Base-by-base conservation (phyloP, 1,284 basidiomycete genomes). In the Vanrija humicola region DNA sequence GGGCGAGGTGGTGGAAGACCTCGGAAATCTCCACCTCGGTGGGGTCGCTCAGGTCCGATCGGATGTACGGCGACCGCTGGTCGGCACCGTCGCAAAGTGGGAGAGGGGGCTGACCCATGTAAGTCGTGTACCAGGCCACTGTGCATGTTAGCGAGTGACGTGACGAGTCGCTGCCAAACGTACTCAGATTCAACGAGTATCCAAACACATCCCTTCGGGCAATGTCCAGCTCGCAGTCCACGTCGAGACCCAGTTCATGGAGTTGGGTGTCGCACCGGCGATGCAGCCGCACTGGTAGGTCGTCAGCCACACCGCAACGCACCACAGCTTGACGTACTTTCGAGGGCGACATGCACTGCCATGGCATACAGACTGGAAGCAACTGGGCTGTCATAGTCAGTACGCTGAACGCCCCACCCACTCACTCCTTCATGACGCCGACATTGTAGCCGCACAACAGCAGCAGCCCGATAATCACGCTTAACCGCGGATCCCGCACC, bases 81-180 rank as follows among this genome's bases (percentile, higher is more conserved):
- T 64, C 58, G 25, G 56, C 55, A n/a, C 50, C 48, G 15, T 53
- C 52, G 39, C 56, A 52, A 2, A 57, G 51, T 9, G 61, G 58
- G 1, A 62, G 43, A 2, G 59, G 54, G 21, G 58, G 58, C 39
- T 64, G 60, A 8, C 52, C 63, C 19, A 55, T 53, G 38, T 58
- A 64, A 0, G 63, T 62, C 10, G 63, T 44, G 50, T 58, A 62
- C 60, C 60, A 62, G 9, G 60, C 56, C 15, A 50, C 58, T 63
- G 46, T 2, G 9, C 40, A 18, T 4, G 40, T 53, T 7, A 52
- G 45, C 44, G 16, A 23, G 21, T 23, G 21, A 2, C 2, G 21
- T 5, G 5, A 3, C 21, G 21, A 3, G 21, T 23, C 21, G 21
- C 21, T 5, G 21, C 21, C 21, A 23, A 23, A 49, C 54, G 48